Conservation (phyloP, 1,284 basidiomycete species). For the Boletus semigastroideus region DNA sequence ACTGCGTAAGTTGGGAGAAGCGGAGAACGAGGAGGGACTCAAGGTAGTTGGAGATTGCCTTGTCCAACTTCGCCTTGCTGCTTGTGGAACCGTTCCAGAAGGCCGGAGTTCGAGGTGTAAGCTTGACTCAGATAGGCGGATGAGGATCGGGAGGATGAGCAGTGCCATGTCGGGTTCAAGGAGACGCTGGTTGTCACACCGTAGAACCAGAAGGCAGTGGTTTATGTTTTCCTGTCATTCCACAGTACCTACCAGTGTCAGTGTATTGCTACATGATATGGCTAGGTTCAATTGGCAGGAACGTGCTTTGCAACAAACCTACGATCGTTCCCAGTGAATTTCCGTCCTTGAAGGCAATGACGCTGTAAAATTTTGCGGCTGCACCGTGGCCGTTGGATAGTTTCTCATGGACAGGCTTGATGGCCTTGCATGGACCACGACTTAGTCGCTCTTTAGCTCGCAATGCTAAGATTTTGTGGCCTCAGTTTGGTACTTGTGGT, state of each 20-base stretch:
- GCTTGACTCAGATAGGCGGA: constrained; percentile 63
- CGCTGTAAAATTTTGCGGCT: constrained; percentile 12
- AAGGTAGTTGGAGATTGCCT: constrained; percentile 48
- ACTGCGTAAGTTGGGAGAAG: constrained; percentile 42
- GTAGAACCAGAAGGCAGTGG: too few relatives aligned
- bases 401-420: constrained; percentile 6
- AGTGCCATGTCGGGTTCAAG: constrained; percentile 43
- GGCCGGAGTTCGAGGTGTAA: constrained; percentile 53
- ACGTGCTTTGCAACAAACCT: constrained; percentile 12
- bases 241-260: too few relatives aligned
- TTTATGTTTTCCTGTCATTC: too few relatives aligned
- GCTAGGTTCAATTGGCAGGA: background rate
- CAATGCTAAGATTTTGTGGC: background rate
- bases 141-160: constrained; percentile 35
- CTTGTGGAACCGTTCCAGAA: constrained; percentile 62
- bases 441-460: constrained; percentile 1
- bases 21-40: constrained; percentile 42
- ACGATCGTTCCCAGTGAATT: background rate
- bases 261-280: background rate
- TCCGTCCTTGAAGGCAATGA: constrained; percentile 18
- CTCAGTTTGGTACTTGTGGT: background rate
- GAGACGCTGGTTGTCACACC: constrained; percentile 60
- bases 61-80: constrained; percentile 63
- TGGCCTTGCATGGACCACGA: constrained; percentile 8
- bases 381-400: constrained; percentile 2